Percentiles rank a stretch among this genome's conserved stretches.
Conservation (phyloP, 305 asterid genomes). For the Solanum hybrid region DNA sequence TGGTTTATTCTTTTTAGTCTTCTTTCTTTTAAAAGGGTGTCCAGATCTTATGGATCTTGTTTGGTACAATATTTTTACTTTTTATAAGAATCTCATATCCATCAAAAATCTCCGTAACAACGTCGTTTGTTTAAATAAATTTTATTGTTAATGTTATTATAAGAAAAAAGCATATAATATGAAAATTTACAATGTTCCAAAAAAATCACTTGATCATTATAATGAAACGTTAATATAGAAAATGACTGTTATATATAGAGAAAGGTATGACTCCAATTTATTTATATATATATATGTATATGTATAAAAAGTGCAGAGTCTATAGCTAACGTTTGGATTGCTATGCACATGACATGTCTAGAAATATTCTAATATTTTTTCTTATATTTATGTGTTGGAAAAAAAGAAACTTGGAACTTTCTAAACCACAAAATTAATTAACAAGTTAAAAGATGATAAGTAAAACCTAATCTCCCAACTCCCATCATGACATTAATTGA, state of each 20-base stretch:
- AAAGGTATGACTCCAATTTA: background rate
- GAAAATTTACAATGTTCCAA: background rate
- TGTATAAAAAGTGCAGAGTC: background rate
- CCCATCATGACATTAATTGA: background rate
- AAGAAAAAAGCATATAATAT: background rate
- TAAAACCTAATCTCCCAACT: background rate
- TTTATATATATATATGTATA: too few species aligned
- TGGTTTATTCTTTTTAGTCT: background rate
- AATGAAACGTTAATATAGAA: background rate
- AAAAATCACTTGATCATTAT: background rate
- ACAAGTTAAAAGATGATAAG: background rate
- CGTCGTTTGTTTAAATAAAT: background rate
- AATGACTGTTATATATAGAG: too few species aligned
- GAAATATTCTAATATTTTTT: background rate
- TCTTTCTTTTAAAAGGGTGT: background rate
- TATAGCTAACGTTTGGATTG: background rate
- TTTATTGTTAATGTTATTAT: background rate
- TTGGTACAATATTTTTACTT: background rate
- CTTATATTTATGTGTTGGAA: too few species aligned
- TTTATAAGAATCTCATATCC: background rate
- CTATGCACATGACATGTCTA: background rate
- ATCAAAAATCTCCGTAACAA: background rate
- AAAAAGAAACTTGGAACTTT: background rate
- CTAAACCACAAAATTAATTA: background rate
- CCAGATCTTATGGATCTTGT: conserved; percentile 3